Evolutionary conservation across 2,329 filamentous ascomycete species (phyloP).

Genomic region (Ophiostoma fasciatum): DNA sequence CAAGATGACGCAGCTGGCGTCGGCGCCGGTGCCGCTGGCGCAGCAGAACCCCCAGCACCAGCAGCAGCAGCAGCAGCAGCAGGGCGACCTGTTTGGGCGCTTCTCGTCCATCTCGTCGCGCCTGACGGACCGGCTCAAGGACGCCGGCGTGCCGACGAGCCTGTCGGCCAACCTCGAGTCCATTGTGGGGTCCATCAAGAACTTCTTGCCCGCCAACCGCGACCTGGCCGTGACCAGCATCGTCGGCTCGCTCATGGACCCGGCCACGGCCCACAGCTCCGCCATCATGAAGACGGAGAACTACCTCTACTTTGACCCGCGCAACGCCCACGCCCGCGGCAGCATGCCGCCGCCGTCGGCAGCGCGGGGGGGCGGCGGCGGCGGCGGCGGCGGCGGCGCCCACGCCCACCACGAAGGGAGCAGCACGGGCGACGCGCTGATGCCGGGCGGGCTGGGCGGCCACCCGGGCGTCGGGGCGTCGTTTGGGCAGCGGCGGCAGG

Average conservation of each 20-base stretch:
- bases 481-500: slow-evolving; percentile 82
- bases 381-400: slow-evolving; percentile 19
- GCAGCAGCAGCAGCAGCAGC: too few species aligned
- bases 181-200: slow-evolving; percentile 91
- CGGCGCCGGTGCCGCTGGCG: too few species aligned
- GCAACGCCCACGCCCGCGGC: slow-evolving; percentile 81
- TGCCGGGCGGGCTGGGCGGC: slow-evolving; percentile 31
- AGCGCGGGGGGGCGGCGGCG: slow-evolving; percentile 26
- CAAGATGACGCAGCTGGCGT: slow-evolving; percentile 95
- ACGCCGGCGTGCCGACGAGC: slow-evolving; percentile 60
- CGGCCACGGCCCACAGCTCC: slow-evolving; percentile 71
- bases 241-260: slow-evolving; percentile 96
- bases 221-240: slow-evolving; percentile 97
- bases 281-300: slow-evolving; percentile 93
- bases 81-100: slow-evolving; percentile 79
- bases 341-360: slow-evolving; percentile 71
- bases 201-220: slow-evolving; percentile 90
- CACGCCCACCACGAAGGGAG: slow-evolving; percentile 21
- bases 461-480: slow-evolving; percentile 58
- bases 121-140: slow-evolving; percentile 86
- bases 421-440: slow-evolving; percentile 25
- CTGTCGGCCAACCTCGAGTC: slow-evolving; percentile 75
- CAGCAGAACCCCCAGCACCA: too few species aligned
- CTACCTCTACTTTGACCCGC: slow-evolving; percentile 94
- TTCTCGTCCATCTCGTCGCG: slow-evolving; percentile 88